These are phyloP conservation scores for Blastocladiella britannica DNA, from an alignment of 192 early-diverging fungal species.

Conservation along the genomic window DNA sequence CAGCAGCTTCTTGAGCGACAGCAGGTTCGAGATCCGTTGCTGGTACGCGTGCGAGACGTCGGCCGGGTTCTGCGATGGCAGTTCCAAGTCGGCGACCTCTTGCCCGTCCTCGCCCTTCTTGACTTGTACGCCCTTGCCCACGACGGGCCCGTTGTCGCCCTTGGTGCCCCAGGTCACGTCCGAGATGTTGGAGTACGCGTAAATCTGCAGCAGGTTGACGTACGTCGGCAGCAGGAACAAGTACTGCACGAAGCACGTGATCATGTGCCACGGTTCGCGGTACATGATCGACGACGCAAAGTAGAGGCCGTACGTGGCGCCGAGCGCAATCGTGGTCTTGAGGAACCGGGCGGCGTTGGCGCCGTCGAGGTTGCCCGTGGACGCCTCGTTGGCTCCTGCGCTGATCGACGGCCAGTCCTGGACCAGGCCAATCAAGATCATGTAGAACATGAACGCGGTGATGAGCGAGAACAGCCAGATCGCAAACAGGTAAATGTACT, in stretches of 20 bases:
- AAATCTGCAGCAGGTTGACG: conserved; percentile 58
- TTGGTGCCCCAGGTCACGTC: conserved; percentile 77
- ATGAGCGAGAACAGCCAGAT: conserved; percentile 6
- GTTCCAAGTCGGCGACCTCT: conserved; percentile 22
- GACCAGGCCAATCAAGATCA: conserved; percentile 11
- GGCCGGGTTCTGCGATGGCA: conserved; percentile 9
- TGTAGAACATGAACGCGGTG: conserved; percentile 10
- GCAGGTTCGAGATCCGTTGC: background rate
- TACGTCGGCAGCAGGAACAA: conserved; percentile 54
- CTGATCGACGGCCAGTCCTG: conserved; percentile 6
- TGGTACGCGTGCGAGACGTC: background rate
- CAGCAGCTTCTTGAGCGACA: background rate
- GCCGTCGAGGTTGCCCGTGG: conserved; percentile 12
- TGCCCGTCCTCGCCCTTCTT: conserved; percentile 23
- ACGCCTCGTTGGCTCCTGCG: conserved; percentile 4
- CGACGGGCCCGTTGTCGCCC: conserved; percentile 37
- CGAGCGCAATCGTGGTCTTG: conserved; percentile 29
- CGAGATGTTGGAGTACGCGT: conserved; percentile 67
- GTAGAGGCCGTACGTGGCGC: conserved; percentile 45
- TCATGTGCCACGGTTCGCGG: conserved; percentile 58
- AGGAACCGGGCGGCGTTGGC: conserved; percentile 21
- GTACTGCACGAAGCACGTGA: conserved; percentile 48
- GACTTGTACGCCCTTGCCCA: conserved; percentile 19
- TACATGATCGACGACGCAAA: conserved; percentile 39
- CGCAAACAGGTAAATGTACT: conserved; percentile 8